Base-by-base conservation (phyloP, 768 basidiomycete species). In the Termitomyces sp. region DNA sequence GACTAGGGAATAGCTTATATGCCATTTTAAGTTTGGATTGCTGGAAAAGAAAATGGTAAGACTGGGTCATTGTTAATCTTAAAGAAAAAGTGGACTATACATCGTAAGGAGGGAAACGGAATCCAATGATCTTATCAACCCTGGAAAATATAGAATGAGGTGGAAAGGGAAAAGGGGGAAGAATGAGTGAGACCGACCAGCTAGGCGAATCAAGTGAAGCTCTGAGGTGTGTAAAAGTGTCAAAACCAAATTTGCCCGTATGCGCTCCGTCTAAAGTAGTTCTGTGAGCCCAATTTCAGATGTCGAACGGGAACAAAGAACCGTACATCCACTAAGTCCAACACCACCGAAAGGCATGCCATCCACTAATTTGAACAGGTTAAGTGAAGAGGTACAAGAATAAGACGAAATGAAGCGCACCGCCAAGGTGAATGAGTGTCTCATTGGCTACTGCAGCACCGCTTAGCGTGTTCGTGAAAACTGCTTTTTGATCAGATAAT, bases 361-460 rank as follows among this genome's bases (percentile, higher is more conserved):
- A 0, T 60, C 60, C 44, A 55, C 67, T 66, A 37, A 24, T 53
- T 56, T 50, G 8, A 5, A 37, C 28, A 42, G 14, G 22, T 24
- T 24, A 4, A 35, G 11, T 34, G 42, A 53, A 49, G 45, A 28
- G 41, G 41, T 15, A 32, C 28, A 11, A 24, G 15, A 32, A 30
- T 26, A 15, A 19, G 2, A 52, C 28, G 45, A 19, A 21, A 24
- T 22, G 10, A 32, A 10, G 71, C 79, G 51, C 54, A 87, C 87
- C 72, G 41, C 70, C 82, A 0, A 72, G 68, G 26, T 85, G 86
- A n/a, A 92, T 64, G 41, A 89, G 48, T 0, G 75, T 74, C 52
- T 94, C 91, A 60, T 93, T 93, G 15, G 81, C 82, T 17, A 87
- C 54, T 17, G 81, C 80, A 4, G 81, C 77, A 2, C 93, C 92